Base-by-base conservation (phyloP, 768 basidiomycete species). In the Boletus patriciae region DNA sequence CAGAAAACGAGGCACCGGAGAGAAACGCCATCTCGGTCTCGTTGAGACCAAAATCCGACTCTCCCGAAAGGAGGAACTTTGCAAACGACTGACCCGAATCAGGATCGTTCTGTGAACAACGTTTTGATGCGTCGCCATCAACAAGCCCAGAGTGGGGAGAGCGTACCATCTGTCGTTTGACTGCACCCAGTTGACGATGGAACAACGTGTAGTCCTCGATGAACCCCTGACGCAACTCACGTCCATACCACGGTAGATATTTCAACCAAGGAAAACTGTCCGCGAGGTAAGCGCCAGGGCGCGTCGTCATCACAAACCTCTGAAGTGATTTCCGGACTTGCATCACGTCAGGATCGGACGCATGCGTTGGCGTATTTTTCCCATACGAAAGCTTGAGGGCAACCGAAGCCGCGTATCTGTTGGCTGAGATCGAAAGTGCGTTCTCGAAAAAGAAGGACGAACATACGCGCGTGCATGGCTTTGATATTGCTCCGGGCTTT, bases 221-320 rank as follows among this genome's bases (percentile, higher is more conserved):
- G 57, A 86, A 84, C 7, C 80, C 82, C 1, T 72, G 72, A 52
- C 76, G 75, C 8, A 88, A 72, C 50, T 83, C 80, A 6, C 76
- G 75, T 6, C 83, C 73, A 62, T 85, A 85, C n/a, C 81, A 82
- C 0, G 86, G 85, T n/a, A 87, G 62, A 63, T 80, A 81, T 44
- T 62, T 61, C 21, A 75, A 59, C 42, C 68, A 60, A 4, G 76
- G 73, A 16, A 69, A 66, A 6, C 48, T 59, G 54, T 76, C 73
- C n/a, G 75, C 71, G 19, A 69, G 58, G 46, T 72, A 70, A n/a
- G 66, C 61, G 0, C 74, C 74, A 1, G 70, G 70, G 4, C 61
- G 53, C n/a, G 76, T 45, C 1, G 67, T 57, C 8, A 13, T 37
- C 23, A 53, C 46, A 3, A 76, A 55, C 13, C 70, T 60, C 11